A percentile compares a stretch with the other conserved stretches of the same genome.
Conservation (phyloP, 1,139 yeast species). For the Taphrina pruni region DNA sequence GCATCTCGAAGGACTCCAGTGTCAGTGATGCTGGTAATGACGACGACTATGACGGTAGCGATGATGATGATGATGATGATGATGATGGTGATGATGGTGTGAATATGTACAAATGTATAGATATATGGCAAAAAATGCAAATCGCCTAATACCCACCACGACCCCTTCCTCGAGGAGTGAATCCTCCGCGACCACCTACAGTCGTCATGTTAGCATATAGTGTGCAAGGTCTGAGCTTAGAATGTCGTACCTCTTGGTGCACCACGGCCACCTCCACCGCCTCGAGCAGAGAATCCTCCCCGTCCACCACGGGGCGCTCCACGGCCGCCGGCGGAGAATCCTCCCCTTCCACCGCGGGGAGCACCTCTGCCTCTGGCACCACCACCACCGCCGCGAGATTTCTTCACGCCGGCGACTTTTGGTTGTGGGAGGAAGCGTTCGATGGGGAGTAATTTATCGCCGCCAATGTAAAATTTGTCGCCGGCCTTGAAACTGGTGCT, state of each 20-base stretch:
- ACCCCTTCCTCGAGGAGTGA: constrained; percentile 39
- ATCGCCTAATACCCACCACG: constrained; percentile 42
- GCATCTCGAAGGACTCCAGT: too few relatives aligned
- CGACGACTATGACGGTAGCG: background rate
- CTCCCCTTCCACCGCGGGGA: constrained; percentile 54
- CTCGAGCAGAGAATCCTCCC: constrained; percentile 53
- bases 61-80: too few relatives aligned
- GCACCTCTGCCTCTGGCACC: constrained; percentile 54
- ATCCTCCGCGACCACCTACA: constrained; percentile 45
- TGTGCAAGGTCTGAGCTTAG: background rate
- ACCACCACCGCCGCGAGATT: constrained; percentile 59
- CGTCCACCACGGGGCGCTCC: constrained; percentile 52
- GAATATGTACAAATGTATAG: constrained; percentile 25
- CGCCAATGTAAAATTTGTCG: constrained; percentile 93
- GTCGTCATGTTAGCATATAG: too few relatives aligned
- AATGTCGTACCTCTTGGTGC: constrained; percentile 20
- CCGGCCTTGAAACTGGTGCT: constrained; percentile 92
- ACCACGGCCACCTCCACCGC: constrained; percentile 51
- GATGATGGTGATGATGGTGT: background rate
- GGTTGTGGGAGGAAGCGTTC: constrained; percentile 74
- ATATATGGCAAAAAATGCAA: background rate
- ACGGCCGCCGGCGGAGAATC: constrained; percentile 53
- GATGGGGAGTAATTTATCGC: constrained; percentile 91
- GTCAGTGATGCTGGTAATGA: too few relatives aligned
- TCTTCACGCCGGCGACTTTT: constrained; percentile 56